phyloP scores from a whole-genome alignment of 768 basidiomycete species.

The Symmetrospora coprosmae region DNA sequence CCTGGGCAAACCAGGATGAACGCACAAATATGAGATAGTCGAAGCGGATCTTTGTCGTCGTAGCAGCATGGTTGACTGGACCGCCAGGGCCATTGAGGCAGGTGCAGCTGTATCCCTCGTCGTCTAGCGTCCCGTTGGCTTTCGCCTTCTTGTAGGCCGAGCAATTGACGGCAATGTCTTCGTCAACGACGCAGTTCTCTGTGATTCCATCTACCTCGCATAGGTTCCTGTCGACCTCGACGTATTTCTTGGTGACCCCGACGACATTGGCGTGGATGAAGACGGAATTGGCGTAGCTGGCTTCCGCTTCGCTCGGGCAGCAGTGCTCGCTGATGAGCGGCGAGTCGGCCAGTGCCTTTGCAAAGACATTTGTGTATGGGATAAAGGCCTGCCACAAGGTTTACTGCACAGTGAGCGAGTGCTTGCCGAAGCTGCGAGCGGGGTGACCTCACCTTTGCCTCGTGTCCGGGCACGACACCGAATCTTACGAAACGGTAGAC shows the following conservation, averaged over 20 bases:
- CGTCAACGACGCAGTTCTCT: constrained; percentile 9
- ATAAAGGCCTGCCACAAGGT: constrained; percentile 23
- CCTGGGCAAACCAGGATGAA: no score
- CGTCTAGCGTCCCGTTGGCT: constrained; percentile 10
- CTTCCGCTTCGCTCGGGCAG: background rate
- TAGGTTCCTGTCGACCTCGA: constrained; percentile 30
- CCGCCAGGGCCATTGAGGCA: constrained; percentile 11
- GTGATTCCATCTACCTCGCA: constrained; percentile 26
- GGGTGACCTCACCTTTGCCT: constrained; percentile 20
- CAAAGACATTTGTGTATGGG: constrained; percentile 25
- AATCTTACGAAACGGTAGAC: constrained; percentile 31
- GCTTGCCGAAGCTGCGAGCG: background rate
- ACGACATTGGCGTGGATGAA: constrained; percentile 27
- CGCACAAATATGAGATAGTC: constrained; percentile 31
- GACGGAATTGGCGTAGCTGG: constrained; percentile 10
- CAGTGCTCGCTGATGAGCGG: background rate
- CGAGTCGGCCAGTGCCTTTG: background rate
- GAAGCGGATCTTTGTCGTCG: constrained; percentile 23
- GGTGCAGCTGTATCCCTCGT: constrained; percentile 15
- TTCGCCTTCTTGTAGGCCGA: constrained; percentile 8
- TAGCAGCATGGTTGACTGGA: background rate
- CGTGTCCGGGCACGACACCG: constrained; percentile 30
- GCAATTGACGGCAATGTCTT: constrained; percentile 2
- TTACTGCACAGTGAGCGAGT: background rate
- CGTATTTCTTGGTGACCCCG: constrained; percentile 21